Base-by-base conservation (phyloP, 2,329 filamentous ascomycete species). In the Microdochium trichocladiopsis region DNA sequence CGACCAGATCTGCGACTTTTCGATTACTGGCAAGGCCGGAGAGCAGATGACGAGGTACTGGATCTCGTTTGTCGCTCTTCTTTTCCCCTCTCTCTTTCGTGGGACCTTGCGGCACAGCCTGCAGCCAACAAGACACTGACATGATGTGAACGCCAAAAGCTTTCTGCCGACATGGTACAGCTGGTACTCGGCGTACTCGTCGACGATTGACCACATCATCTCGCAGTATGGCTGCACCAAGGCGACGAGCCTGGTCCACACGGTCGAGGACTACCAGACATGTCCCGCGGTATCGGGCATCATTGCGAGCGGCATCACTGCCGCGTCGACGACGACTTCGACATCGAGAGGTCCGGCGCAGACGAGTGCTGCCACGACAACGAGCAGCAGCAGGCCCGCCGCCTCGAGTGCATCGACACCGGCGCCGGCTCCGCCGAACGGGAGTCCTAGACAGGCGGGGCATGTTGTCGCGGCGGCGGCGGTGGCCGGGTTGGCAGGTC, bases 141-240 rank as follows among this genome's bases (percentile, higher is more conserved):
- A 18, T 16, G 11, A 16, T 18, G n/a, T 18, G 11, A 6, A 41
- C n/a, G 6, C n/a, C 6, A 9, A 16, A 5, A 41, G 36, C 45
- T 63, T 58, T 51, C 50, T 63, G 49, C 61, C 61, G 2, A 43
- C 51, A 2, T 61, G 60, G 59, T 63, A 63, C 51, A 47, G 48
- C 51, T 63, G 61, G 61, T 61, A 62, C 53, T 48, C 54, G 33
- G 50, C 22, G 5, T 51, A 61, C 37, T 54, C 54, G 47, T 51
- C 43, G 18, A 53, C 52, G 14, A 55, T 63, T 31, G 52, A 48
- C 31, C 49, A 25, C 9, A 36, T 63, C 25, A 51, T 60, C 14
- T 53, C 53, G 4, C 56, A 53, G 36, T 41, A 41, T 16, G 36
- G 36, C 25, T 63, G 61, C 50, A 52, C 59, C 11, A 50, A 47